Evolutionary conservation across 2,329 filamentous ascomycete genomes (phyloP), one percentile per base, ranked within the genome.

Genomic region (Pyrenophora seminiperda): DNA sequence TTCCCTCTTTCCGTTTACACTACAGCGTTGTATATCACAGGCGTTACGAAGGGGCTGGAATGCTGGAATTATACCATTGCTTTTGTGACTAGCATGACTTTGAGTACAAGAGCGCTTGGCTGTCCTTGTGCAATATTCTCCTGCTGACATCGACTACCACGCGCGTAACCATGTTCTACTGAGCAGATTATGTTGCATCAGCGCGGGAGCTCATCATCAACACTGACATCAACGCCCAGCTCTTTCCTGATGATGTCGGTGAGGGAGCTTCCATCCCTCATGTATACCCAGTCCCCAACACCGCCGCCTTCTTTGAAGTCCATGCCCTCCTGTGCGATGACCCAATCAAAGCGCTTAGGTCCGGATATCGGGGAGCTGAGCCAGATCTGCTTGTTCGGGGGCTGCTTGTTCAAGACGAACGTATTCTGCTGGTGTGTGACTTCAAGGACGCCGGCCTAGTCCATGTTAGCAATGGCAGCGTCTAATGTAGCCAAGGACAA

Each of bases 391-490:
- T 91, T 94, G 80, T 97, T 97, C 15, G 93, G 91, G 0, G 94
- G 94, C 74, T 99, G 94, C 76, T 99, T 99, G 83, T 99, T 99
- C 76, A 99, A 83, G 53, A 99, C 90, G 71, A 95, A 99, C 22
- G 85, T 93, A 55, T 64, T 50, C 55, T 92, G 91, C 41, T 84
- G 79, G 10, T 81, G 77, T 1, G 85, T 83, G 62, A 97, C 80
- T 56, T 86, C 91, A 62, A 97, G 81, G 47, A 97, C 91, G 47
- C 94, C 93, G 45, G 90, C 83, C 92, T 97, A 27, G 24, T 11
- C 24, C 24, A 27, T 27, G 24, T 45, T 45, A 17, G 64, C 17
- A n/a, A 7, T 18, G n/a, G 7, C 30, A 5, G 44, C 62, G 30
- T 14, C n/a, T n/a, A n/a, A 5, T 9, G 7, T 19, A n/a, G 17